Base-by-base conservation (phyloP, 2,329 filamentous ascomycete genomes). In the Colletotrichum siamense region DNA sequence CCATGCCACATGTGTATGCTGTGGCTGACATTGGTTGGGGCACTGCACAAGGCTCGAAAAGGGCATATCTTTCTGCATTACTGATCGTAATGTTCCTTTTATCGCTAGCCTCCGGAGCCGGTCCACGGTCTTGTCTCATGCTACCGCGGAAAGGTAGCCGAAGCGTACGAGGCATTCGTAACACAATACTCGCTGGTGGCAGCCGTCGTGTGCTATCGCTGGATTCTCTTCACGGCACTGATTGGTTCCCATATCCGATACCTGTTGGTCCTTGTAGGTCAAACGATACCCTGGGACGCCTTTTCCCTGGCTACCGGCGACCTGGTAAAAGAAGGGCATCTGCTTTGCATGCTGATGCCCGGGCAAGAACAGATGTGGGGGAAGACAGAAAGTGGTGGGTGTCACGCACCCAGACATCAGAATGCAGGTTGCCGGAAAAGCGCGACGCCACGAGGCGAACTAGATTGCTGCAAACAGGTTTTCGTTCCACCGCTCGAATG, bases 361-460 rank as follows among this genome's bases (percentile, higher is more conserved):
- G 32, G 30, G 55, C 3, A 10, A 49, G 32, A n/a, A 55, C 30
- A 71, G 44, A 52, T 52, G 44, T 64, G 57, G 61, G 44, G 59
- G 52, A 61, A 15, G n/a, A 15, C 55, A 62, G 59, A n/a, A 39
- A 57, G 55, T 63, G 32, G 63, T 39, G 55, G 32, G 69, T 73
- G 63, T 52, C 63, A 76, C 30, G 63, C 57, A 68, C 26, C 24
- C 44, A 39, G 69, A 66, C 73, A 67, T 36, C n/a, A 32, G 18
- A 71, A 36, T 64, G 69, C 36, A 30, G 64, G 44, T 32, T 32
- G 57, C 64, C 70, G 70, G 64, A 64, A 73, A 69, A 22, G 59
- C 65, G 64, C 64, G 28, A 69, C 70, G 73, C 73, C 70, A 76
- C 73, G 70, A 76, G 73, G 73, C 44, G 49, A 57, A 49, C 65